Evolutionary conservation across 169 alveolate genomes (phyloP).

Genomic region (Plasmodium chabaudi): DNA sequence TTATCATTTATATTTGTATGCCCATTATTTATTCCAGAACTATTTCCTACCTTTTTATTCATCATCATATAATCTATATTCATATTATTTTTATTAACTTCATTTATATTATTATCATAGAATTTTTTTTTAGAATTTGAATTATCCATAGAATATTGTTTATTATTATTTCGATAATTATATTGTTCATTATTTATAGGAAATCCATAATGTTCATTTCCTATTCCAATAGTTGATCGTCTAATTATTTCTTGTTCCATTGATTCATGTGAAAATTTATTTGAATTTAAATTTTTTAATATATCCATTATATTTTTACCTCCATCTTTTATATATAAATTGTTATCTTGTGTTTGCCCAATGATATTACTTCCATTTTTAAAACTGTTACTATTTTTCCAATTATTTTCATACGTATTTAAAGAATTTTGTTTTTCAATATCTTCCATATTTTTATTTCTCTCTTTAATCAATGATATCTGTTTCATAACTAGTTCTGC

Average conservation of each 20-base stretch:
- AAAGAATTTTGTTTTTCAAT: constrained; percentile 2
- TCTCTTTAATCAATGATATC: constrained; percentile 40
- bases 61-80: constrained; percentile 7
- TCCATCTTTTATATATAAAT: constrained; percentile 34
- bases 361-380: background rate
- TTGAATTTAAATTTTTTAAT: constrained; percentile 15
- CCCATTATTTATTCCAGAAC: background rate
- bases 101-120: constrained; percentile 5
- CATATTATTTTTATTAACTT: constrained; percentile 1
- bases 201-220: background rate
- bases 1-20: background rate
- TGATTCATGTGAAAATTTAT: constrained; percentile 8
- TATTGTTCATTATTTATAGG: background rate
- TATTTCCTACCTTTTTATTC: constrained; percentile 10
- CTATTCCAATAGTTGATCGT: background rate
- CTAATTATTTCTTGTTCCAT: background rate
- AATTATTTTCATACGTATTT: background rate
- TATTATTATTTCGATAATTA: background rate
- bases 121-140: constrained; percentile 7
- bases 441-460: constrained; percentile 16
- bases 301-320: constrained; percentile 52
- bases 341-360: constrained; percentile 4
- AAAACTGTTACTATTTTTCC: background rate
- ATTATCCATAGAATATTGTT: constrained; percentile 29
- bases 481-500: constrained; percentile 65